Percentiles rank a stretch among this genome's conserved stretches.
Conservation (phyloP, 169 alveolate species). For the Plasmodium vinckei region DNA sequence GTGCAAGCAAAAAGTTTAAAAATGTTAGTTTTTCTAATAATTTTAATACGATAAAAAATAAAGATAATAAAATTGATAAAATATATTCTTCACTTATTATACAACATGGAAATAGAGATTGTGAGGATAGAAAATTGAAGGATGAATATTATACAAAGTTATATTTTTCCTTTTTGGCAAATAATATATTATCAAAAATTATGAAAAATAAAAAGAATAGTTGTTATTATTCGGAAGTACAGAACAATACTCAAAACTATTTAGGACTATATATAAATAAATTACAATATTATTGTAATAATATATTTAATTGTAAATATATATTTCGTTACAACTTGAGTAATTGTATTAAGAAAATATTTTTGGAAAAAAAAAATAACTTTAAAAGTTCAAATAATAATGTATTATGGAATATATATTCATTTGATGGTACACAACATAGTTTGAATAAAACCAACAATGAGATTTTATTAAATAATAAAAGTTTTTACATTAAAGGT, state of each 20-base stretch:
- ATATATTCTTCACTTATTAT: neutral
- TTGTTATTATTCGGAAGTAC: neutral
- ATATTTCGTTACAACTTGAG: constrained; percentile 22
- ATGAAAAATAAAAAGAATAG: constrained; percentile 7
- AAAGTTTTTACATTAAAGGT: neutral
- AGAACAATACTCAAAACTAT: constrained; percentile 21
- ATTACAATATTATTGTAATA: constrained; percentile 45
- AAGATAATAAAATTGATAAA: too few species aligned
- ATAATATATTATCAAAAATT: constrained; percentile 7
- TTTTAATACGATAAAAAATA: too few species aligned
- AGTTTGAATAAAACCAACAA: constrained; percentile 12
- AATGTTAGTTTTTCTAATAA: too few species aligned
- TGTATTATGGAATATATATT: constrained; percentile 4
- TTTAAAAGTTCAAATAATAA: neutral
- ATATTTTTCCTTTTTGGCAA: constrained; percentile 24
- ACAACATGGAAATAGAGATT: neutral
- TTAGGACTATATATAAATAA: constrained; percentile 41
- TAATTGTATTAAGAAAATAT: constrained; percentile 17
- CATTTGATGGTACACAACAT: constrained; percentile 4
- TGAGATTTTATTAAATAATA: constrained; percentile 9
- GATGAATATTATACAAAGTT: constrained; percentile 14
- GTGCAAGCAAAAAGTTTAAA: neutral
- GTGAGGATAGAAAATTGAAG: neutral
- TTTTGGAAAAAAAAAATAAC: neutral
- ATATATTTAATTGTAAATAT: constrained; percentile 32